phyloP scores from a whole-genome alignment of 2,329 filamentous ascomycete genomes.

The Fusarium xyrophilum region DNA sequence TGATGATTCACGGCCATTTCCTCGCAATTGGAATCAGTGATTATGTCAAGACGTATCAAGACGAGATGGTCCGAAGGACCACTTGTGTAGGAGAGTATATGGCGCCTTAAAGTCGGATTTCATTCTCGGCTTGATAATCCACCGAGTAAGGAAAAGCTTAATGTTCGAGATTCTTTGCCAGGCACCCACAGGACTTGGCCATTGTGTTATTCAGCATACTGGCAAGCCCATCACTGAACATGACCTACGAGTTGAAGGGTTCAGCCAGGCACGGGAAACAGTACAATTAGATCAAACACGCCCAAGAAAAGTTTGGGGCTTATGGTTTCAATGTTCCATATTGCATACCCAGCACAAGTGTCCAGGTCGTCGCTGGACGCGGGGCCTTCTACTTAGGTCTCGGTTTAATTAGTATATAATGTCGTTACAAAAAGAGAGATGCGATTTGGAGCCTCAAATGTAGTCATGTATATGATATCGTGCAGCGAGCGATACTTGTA shows the following conservation, averaged over 20 bases:
- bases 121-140: neutral
- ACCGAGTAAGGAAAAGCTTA: neutral
- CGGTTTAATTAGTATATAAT: constrained; percentile 21
- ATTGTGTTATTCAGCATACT: neutral
- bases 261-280: constrained; percentile 12
- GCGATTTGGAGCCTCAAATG: neutral
- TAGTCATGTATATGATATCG: neutral
- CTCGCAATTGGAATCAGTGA: neutral
- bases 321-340: constrained; percentile 1
- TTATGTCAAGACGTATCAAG: neutral
- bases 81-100: neutral
- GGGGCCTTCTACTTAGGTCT: neutral
- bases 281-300: constrained; percentile 1
- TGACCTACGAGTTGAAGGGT: constrained; percentile 7
- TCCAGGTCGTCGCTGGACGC: neutral
- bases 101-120: neutral
- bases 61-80: neutral
- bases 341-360: neutral
- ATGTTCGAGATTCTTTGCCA: neutral
- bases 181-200: neutral
- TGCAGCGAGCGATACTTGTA: neutral
- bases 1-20: constrained; percentile 10
- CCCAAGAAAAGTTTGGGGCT: neutral
- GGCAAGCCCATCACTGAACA: neutral
- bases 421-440: constrained; percentile 13